Evolutionary conservation across 2,329 filamentous ascomycete genomes (phyloP).

Genomic region (Onygenales sp.): DNA sequence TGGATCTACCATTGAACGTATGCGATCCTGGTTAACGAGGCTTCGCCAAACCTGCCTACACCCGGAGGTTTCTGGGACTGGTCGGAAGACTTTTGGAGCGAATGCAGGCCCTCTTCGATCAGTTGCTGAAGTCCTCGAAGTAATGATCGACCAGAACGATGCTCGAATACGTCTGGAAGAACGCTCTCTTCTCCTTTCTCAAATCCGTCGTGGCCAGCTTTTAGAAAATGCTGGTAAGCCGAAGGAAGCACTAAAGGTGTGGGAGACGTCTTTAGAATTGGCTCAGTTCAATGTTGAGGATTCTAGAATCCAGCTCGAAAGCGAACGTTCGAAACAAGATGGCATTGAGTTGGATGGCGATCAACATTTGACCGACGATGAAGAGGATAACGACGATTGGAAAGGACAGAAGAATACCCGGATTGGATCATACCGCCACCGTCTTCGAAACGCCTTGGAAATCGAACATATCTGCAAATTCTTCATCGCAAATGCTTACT

Average conservation of each 20-base stretch:
- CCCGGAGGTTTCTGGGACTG: slow-evolving; percentile 65
- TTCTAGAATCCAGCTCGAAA: slow-evolving; percentile 52
- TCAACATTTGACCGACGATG: slow-evolving; percentile 18
- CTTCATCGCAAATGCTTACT: slow-evolving; percentile 75
- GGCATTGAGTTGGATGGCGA: not conserved
- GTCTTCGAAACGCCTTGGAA: slow-evolving; percentile 64
- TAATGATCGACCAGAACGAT: slow-evolving; percentile 85
- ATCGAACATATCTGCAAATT: slow-evolving; percentile 74
- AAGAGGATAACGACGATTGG: slow-evolving; percentile 26
- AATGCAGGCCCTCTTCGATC: slow-evolving; percentile 63
- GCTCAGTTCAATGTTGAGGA: slow-evolving; percentile 45
- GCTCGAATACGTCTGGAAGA: slow-evolving; percentile 57
- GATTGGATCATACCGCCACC: slow-evolving; percentile 51
- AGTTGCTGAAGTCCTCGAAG: slow-evolving; percentile 74
- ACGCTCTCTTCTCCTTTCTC: slow-evolving; percentile 53
- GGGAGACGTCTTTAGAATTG: slow-evolving; percentile 49
- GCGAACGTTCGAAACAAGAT: slow-evolving; percentile 29
- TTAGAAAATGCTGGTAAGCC: slow-evolving; percentile 64
- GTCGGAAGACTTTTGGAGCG: slow-evolving; percentile 56
- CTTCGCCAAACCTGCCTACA: slow-evolving; percentile 78
- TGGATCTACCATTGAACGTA: slow-evolving; percentile 50
- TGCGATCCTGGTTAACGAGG: slow-evolving; percentile 69
- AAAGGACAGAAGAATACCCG: slow-evolving; percentile 32
- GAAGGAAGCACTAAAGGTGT: slow-evolving; percentile 59
- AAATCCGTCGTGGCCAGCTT: slow-evolving; percentile 65